Conservation (phyloP, 305 asterid genomes). For the Rubia peregrina region DNA sequence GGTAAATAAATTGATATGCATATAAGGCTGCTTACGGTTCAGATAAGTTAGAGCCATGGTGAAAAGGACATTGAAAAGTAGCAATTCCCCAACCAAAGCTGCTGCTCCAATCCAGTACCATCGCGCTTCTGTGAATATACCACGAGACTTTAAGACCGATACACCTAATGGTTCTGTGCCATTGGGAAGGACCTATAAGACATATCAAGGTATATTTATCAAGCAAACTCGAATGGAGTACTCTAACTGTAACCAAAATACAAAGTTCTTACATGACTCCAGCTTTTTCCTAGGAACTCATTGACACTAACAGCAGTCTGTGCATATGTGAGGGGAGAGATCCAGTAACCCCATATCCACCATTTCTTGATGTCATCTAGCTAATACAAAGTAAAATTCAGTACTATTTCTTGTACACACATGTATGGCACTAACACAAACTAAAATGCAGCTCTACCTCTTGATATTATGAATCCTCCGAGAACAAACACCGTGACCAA, state of each 20-base stretch:
- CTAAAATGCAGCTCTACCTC: conserved; percentile 39
- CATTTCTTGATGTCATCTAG: conserved; percentile 54
- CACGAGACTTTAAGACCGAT: conserved; percentile 50
- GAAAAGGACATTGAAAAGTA: conserved; percentile 58
- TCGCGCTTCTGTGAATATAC: conserved; percentile 55
- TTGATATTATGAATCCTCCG: conserved; percentile 86
- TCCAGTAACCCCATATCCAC: conserved; percentile 50
- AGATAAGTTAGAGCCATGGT: conserved; percentile 68
- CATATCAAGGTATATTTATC: background rate
- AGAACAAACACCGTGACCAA: conserved; percentile 56
- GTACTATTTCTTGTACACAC: background rate
- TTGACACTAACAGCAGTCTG: conserved; percentile 27
- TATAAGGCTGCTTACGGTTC: conserved; percentile 50
- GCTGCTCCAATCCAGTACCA: conserved; percentile 98
- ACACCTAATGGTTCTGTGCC: conserved; percentile 64
- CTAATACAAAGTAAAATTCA: background rate
- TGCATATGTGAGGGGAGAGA: conserved; percentile 31
- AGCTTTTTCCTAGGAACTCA: conserved; percentile 52
- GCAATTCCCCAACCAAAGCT: conserved; percentile 52
- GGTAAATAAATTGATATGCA: background rate
- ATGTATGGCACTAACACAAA: background rate
- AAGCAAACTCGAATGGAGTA: background rate
- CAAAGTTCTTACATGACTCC: conserved; percentile 55
- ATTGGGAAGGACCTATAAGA: conserved; percentile 50
- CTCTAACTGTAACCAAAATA: background rate